Base-by-base conservation (phyloP, 768 basidiomycete genomes). In the Boletus fagicola region DNA sequence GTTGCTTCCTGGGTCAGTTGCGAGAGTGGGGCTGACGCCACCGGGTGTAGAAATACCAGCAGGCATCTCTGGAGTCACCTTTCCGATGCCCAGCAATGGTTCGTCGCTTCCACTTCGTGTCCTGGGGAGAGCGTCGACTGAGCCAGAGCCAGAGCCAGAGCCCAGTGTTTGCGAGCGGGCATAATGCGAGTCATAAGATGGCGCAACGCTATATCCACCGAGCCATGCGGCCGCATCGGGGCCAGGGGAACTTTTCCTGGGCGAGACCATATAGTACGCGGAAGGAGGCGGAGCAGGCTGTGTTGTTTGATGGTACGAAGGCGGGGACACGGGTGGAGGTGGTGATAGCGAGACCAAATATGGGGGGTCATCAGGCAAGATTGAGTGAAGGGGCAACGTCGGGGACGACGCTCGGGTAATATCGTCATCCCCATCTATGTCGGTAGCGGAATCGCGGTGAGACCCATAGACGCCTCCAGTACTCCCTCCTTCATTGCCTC, bases 61-160 rank as follows among this genome's bases (percentile, higher is more conserved):
- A 5, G 51, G 30, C 20, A 53, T 7, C 5, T 70, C 65, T 22
- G 56, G 30, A 20, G 44, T 31, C 31, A 6, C 38, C 44, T 46
- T 68, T 36, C 62, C 52, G 9, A 66, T 54, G 5, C 63, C 61
- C 6, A 72, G 45, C 12, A 72, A 36, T 9, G 63, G 70, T 15
- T 72, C 71, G 26, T 72, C 72, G 15, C 71, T 72, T 43, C 70
- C 70, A 18, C 67, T 71, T 13, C 52, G 60, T 18, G 70, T 73
- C 44, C 65, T 53, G 4, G 59, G 56, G 35, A 72, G 71, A 5
- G 66, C 67, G 18, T 71, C 68, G 31, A 66, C 60, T 1, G 68
- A 70, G 16, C 63, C 62, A 0, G 66, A 70, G 5, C 61, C 56
- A 24, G 66, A 70, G 1, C 69, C 61, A 31, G 68, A 70, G 10